Evolutionary conservation across 352 stramenopile genomes (phyloP).

Genomic region (Phytophthora podocarpi): DNA sequence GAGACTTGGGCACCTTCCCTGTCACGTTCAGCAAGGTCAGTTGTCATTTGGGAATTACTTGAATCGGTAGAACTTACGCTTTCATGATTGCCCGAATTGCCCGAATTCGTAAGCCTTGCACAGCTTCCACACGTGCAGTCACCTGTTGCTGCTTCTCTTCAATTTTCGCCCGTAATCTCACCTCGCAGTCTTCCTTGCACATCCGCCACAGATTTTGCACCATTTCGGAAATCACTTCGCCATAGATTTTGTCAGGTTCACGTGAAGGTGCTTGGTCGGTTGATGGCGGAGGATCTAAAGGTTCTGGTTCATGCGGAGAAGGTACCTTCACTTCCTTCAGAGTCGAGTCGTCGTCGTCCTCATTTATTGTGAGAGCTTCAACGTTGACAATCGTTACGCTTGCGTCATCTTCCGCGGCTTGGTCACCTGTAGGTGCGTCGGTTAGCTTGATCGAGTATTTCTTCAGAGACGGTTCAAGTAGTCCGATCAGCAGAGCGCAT

Average conservation of each 20-base stretch:
- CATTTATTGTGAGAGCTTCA: conserved; percentile 19
- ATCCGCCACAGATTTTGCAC: conserved; percentile 71
- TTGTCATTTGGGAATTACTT: neutral
- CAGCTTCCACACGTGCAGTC: conserved; percentile 55
- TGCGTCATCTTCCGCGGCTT: neutral
- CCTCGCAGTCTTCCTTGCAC: conserved; percentile 59
- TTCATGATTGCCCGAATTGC: conserved; percentile 69
- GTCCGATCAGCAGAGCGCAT: conserved; percentile 67
- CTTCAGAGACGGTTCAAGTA: conserved; percentile 75
- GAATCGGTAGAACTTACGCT: conserved; percentile 45
- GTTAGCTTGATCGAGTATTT: conserved; percentile 65
- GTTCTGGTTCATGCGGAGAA: conserved; percentile 10
- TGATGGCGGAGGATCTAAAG: conserved; percentile 14
- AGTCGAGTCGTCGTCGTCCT: neutral
- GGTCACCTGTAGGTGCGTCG: conserved; percentile 7
- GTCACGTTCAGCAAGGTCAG: conserved; percentile 3
- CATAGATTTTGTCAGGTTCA: conserved; percentile 53
- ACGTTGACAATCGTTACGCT: neutral
- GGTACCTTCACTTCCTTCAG: conserved; percentile 23
- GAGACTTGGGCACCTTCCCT: conserved; percentile 57
- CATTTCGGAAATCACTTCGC: conserved; percentile 72
- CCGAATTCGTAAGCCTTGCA: conserved; percentile 59
- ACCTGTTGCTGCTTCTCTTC: conserved; percentile 84
- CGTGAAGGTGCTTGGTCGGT: neutral
- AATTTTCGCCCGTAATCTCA: conserved; percentile 70